Conservation (phyloP, 805 yeast genomes). For the Ogataea minuta region DNA sequence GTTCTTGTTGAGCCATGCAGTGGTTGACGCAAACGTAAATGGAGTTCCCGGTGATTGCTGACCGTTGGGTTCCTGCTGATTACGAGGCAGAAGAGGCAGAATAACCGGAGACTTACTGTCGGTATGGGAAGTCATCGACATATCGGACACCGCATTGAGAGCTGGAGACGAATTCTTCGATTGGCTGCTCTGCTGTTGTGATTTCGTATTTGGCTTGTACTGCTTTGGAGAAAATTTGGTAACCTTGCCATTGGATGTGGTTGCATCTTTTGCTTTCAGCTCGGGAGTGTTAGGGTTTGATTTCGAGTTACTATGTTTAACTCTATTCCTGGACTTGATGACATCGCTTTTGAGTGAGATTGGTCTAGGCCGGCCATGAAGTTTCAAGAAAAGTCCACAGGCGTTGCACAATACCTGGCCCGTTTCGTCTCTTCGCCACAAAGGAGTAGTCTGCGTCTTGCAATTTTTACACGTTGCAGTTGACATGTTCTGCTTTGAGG, state of each 20-base stretch:
- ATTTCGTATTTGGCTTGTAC: conserved; percentile 33
- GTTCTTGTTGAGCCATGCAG: conserved; percentile 29
- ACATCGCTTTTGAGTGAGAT: conserved; percentile 89
- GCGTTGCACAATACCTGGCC: conserved; percentile 93
- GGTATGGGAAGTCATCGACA: background rate
- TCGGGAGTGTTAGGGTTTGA: conserved; percentile 56
- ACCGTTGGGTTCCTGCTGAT: conserved; percentile 24
- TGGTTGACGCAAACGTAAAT: conserved; percentile 28
- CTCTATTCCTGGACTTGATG: conserved; percentile 85
- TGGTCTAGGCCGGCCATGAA: conserved; percentile 92
- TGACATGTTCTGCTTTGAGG: conserved; percentile 60
- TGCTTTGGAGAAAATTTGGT: conserved; percentile 39
- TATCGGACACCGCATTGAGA: conserved; percentile 16
- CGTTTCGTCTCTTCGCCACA: conserved; percentile 92
- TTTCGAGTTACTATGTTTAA: conserved; percentile 47
- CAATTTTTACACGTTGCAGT: conserved; percentile 85
- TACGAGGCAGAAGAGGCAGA: conserved; percentile 42
- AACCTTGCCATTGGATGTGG: conserved; percentile 20
- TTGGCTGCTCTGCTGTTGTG: conserved; percentile 11
- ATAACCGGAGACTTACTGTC: conserved; percentile 36
- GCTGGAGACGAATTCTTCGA: conserved; percentile 21
- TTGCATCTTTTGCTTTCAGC: conserved; percentile 47
- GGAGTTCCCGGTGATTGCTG: conserved; percentile 28
- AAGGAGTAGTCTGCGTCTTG: conserved; percentile 87
- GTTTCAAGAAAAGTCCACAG: conserved; percentile 82